Base-by-base conservation (phyloP, 2,329 filamentous ascomycete genomes). In the Beauveria asiatica region DNA sequence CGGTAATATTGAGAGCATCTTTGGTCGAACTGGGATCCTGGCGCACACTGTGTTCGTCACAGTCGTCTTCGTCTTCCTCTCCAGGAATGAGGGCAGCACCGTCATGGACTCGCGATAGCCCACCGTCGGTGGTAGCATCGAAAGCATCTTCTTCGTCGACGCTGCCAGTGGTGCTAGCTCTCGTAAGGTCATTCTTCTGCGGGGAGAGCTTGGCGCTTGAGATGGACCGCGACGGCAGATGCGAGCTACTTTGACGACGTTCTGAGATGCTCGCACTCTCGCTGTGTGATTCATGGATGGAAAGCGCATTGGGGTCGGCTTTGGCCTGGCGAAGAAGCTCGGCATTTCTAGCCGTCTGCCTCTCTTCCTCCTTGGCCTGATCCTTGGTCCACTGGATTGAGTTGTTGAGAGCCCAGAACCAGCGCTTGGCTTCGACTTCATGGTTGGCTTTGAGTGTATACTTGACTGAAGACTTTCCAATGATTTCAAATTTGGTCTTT, bases 361-460 rank as follows among this genome's bases (percentile, higher is more conserved):
- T 86, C 69, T 93, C 88, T 68, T 97, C 93, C 72, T 96, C 91
- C 66, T 89, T 92, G 8, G 91, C 92, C 75, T 97, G 94, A 69
- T 99, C 94, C 73, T 99, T 99, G 64, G 91, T 88, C 89, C 91
- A 97, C 71, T 97, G 94, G 54, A 99, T 99, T 6, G 94, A 93
- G 72, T 99, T 99, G 76, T 99, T 99, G 64, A 99, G 79, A 0
- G 94, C 90, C 94, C 94, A 99, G 74, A 95, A 99, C 94, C 94
- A 99, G 59, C 94, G 85, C 75, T 99, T 99, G 6, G 94, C 93
- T 73, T 99, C 94, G 30, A 97, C 93, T 70, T 97, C 89, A 74
- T 99, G 94, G 69, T 99, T 99, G 0, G 94, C 94, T 73, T 96
- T 97, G 57, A 99, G 81, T 53, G 95, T 93, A 72, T 99, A 99